These are phyloP conservation scores for Pestalotiopsis sp. DNA, from an alignment of 2,329 filamentous ascomycete genomes.

Conservation along the genomic window DNA sequence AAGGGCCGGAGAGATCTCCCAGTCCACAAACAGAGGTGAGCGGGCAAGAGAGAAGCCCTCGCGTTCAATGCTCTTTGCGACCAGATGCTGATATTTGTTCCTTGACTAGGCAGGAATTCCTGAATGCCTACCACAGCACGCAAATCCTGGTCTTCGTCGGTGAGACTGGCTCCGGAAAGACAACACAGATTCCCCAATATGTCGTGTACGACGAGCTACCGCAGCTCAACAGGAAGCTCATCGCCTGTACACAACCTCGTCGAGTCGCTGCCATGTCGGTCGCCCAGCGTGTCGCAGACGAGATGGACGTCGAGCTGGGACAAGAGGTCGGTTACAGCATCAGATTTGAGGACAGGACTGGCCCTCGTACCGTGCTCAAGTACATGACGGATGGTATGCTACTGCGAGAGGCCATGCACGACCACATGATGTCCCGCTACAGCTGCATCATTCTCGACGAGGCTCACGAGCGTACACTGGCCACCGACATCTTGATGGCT, in stretches of 20 bases:
- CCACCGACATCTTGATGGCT: conserved; percentile 97
- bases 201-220: conserved; percentile 96
- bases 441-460: conserved; percentile 98
- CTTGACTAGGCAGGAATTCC: conserved; percentile 67
- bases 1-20: conserved; percentile 82
- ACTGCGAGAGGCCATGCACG: conserved; percentile 93
- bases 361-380: conserved; percentile 87
- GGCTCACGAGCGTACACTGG: conserved; percentile 95
- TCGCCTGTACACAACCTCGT: conserved; percentile 96
- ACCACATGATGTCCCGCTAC: conserved; percentile 88
- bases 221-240: conserved; percentile 81
- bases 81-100: conserved; percentile 9
- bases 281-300: conserved; percentile 94
- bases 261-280: conserved; percentile 99
- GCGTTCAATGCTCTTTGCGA: not conserved
- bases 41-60: conserved; percentile 8
- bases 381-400: conserved; percentile 99
- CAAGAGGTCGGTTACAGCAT: conserved; percentile 98
- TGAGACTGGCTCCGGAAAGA: conserved; percentile 99
- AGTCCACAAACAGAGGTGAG: conserved; percentile 84
- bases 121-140: conserved; percentile 86
- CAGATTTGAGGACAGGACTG: conserved; percentile 95
- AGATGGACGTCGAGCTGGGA: conserved; percentile 91
- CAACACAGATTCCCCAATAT: conserved; percentile 98
- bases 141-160: conserved; percentile 98